Evolutionary conservation across 148 eudicot genomes (phyloP).

Genomic region (Cornus kousa): DNA sequence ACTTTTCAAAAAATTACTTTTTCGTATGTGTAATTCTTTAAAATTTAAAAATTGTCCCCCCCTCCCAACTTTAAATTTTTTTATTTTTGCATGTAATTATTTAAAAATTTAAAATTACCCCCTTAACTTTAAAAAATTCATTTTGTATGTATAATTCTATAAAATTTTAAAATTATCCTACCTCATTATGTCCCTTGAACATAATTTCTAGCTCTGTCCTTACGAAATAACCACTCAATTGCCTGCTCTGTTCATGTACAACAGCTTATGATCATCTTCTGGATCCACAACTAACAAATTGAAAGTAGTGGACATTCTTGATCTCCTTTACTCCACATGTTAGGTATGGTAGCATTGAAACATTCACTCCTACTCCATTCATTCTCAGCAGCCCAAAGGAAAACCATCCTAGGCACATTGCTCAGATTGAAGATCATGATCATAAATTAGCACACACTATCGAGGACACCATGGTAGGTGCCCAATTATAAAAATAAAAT

Average conservation of each 20-base stretch:
- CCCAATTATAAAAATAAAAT: neutral
- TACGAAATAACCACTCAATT: neutral
- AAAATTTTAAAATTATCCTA: no score
- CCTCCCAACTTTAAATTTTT: no score
- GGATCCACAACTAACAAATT: neutral
- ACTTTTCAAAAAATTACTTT: no score
- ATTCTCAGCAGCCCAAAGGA: neutral
- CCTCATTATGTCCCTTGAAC: no score
- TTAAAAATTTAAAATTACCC: no score
- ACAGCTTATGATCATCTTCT: constrained; percentile 4
- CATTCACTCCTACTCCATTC: neutral
- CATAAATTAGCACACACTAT: neutral
- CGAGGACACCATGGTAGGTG: neutral
- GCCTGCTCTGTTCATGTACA: neutral
- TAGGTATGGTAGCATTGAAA: neutral
- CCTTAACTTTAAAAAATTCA: no score
- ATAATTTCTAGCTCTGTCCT: neutral
- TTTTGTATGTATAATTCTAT: no score
- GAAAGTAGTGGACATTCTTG: no score
- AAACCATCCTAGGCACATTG: neutral
- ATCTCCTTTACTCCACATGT: neutral
- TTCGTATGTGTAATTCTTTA: no score
- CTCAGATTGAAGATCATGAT: neutral
- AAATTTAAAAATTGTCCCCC: no score
- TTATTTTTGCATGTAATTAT: no score